phyloP scores from a whole-genome alignment of 805 yeast genomes.

The Ogataea nitratoaversa region DNA sequence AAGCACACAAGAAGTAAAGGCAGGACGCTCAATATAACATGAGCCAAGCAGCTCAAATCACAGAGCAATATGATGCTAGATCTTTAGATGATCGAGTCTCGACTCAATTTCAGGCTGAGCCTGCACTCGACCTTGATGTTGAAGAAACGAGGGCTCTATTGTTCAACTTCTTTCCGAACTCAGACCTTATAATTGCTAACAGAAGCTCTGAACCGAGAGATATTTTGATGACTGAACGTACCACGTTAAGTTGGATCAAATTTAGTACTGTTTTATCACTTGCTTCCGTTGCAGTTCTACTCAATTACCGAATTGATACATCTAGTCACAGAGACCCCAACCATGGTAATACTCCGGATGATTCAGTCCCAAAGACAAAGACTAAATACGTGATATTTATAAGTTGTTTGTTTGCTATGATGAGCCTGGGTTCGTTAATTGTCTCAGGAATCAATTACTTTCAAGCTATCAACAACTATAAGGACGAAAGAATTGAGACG shows the following conservation, averaged over 20 bases:
- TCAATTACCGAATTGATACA: conserved; percentile 42
- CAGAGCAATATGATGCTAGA: neutral
- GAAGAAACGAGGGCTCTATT: conserved; percentile 8
- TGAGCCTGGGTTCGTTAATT: conserved; percentile 36
- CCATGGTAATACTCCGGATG: conserved; percentile 2
- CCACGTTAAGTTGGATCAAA: conserved; percentile 45
- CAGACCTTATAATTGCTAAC: conserved; percentile 30
- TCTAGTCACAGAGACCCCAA: conserved; percentile 12
- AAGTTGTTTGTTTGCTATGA: conserved; percentile 33
- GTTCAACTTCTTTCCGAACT: conserved; percentile 11
- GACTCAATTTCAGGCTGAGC: neutral
- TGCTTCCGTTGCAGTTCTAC: conserved; percentile 42
- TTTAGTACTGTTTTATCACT: conserved; percentile 42
- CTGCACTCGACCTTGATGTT: neutral
- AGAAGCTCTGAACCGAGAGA: conserved; percentile 50
- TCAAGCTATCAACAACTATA: conserved; percentile 40
- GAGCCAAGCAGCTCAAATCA: neutral
- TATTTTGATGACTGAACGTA: conserved; percentile 49
- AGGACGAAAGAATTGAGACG: conserved; percentile 37
- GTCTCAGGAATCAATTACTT: conserved; percentile 40
- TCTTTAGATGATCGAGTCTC: neutral
- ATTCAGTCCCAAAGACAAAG: conserved; percentile 5
- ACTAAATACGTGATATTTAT: conserved; percentile 28
- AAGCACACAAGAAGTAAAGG: too few species aligned
- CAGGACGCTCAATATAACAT: too few species aligned